Evolutionary conservation across 441 rosid genomes (phyloP), one percentile per base, ranked within the genome.

Genomic region (Melastoma candidum): DNA sequence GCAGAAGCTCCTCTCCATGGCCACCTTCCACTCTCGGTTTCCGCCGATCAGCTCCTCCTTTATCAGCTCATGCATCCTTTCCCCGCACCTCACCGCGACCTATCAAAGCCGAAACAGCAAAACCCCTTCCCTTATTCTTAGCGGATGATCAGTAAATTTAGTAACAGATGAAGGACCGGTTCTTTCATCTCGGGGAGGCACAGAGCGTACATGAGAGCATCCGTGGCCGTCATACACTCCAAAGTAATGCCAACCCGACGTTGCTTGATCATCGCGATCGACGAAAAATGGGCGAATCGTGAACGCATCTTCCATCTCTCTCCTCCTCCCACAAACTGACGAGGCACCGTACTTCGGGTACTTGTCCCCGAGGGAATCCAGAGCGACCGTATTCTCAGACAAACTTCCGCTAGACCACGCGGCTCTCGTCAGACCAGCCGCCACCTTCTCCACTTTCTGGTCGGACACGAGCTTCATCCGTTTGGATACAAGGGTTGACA

Each of bases 221-320:
- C 89, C 89, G 24, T 82, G 89, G 1, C 89, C 89, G 39, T 82
- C 89, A 69, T 82, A 82, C 39, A 82, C 78, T 12, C 74, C 89
- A 13, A 54, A 77, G 51, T 71, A 79, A 66, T 77, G 89, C 55
- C 64, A 62, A 27, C 26, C 61, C 7, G 45, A 4, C 7, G 53
- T 27, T 14, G 17, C 7, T 1, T 12, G 61, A 26, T 49, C 48
- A 1, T 47, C 43, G 8, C 51, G 60, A 43, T 61, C 57, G 46
- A 26, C 59, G 51, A 82, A 73, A 17, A 17, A 17, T 17, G 22
- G 22, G 26, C 63, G 71, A 47, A 73, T 53, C 44, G 80, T 63
- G n/a, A 80, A 82, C 29, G 82, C 70, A 59, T 82, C 90, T 57
- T 82, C 90, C 85, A 82, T 82, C 26, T 77, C 85, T 68, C 84